Conservation (phyloP, 768 basidiomycete genomes). For the Trametes sanguinea region DNA sequence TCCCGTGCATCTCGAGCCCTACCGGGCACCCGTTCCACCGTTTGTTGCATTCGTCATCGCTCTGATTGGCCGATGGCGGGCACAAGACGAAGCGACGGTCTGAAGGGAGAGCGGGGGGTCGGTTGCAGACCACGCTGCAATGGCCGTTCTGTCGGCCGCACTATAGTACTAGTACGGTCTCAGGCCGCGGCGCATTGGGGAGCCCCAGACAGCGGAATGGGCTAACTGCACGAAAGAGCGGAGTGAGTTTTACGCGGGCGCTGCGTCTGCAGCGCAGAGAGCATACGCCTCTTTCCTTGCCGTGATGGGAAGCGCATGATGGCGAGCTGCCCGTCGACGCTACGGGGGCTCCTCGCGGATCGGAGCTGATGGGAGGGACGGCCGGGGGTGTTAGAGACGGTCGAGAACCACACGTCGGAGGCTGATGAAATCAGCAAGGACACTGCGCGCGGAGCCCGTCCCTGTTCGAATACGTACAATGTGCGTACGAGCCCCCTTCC, state of each 20-base stretch:
- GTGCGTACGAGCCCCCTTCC: slow-evolving; percentile 3
- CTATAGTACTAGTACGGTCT: too few species aligned
- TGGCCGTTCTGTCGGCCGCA: neutral
- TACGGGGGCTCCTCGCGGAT: neutral
- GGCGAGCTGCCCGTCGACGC: neutral
- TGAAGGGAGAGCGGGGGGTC: neutral
- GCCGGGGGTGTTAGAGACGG: neutral
- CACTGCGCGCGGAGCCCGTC: slow-evolving; percentile 12
- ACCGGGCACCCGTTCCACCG: slow-evolving; percentile 13
- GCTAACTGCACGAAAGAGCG: neutral
- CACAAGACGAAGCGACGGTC: neutral
- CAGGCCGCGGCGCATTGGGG: too few species aligned
- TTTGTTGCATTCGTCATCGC: neutral
- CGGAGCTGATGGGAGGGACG: slow-evolving; percentile 1
- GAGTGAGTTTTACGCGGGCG: neutral
- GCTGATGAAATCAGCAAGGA: slow-evolving; percentile 7
- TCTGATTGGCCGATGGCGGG: slow-evolving; percentile 1
- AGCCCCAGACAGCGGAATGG: neutral
- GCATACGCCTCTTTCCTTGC: neutral
- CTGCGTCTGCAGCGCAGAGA: neutral
- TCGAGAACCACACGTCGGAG: slow-evolving; percentile 7
- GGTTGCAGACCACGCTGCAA: neutral
- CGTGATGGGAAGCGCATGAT: slow-evolving; percentile 6
- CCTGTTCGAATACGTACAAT: slow-evolving; percentile 9
- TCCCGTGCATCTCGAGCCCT: neutral